phyloP scores from a whole-genome alignment of 208 protist genomes.

The Novymonas esmeraldas region DNA sequence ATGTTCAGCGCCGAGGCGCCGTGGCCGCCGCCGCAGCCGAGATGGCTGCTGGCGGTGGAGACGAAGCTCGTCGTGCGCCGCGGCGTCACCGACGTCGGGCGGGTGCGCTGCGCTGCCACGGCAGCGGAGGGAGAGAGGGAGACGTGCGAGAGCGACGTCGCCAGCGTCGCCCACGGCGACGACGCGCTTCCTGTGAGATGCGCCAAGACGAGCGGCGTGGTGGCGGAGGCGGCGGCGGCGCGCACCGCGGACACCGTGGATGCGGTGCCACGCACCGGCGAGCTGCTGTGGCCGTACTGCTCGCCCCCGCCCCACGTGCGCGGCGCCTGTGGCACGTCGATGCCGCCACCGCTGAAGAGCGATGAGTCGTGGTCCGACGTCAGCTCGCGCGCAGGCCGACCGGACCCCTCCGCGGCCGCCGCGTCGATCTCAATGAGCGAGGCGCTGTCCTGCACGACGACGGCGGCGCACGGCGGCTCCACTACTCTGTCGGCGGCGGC shows the following conservation, averaged over 20 bases:
- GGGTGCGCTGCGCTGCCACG: not conserved
- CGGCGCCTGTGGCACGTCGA: not conserved
- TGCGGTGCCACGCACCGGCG: not conserved
- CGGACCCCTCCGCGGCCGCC: not conserved
- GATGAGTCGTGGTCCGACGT: not conserved
- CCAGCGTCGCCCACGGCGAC: not conserved
- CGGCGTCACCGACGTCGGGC: not conserved
- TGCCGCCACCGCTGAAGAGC: not conserved
- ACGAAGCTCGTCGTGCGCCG: slow-evolving; percentile 17
- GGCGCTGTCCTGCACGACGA: not conserved
- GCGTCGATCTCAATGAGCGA: not conserved
- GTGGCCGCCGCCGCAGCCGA: slow-evolving; percentile 6
- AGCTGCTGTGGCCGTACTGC: not conserved
- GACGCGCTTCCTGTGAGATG: not conserved
- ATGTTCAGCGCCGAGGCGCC: not conserved
- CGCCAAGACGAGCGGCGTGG: not conserved
- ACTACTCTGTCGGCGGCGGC: not conserved
- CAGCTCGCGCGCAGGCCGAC: not conserved
- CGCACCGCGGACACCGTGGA: not conserved
- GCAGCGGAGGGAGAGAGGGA: not conserved
- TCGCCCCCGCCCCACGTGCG: slow-evolving; percentile 7
- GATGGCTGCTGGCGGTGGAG: slow-evolving; percentile 23
- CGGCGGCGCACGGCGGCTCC: not conserved
- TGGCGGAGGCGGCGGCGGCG: not conserved
- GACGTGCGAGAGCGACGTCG: slow-evolving; percentile 8